phyloP scores from a whole-genome alignment of 2,329 filamentous ascomycete genomes.

The Exophiala sp. region DNA sequence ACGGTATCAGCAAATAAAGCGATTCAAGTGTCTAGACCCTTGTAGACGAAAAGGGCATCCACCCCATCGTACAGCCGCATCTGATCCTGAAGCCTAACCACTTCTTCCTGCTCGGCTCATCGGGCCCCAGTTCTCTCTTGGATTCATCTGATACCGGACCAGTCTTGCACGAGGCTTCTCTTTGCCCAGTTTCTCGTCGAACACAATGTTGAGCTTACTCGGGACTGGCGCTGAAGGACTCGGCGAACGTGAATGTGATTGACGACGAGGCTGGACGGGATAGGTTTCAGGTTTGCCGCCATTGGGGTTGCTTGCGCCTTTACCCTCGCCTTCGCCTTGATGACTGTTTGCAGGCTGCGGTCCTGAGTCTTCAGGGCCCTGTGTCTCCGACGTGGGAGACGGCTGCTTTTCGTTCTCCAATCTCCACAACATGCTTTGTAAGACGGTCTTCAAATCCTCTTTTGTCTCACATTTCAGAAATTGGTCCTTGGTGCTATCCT shows the following conservation, averaged over 20 bases:
- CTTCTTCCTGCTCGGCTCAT: conserved; percentile 47
- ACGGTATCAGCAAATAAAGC: too few species aligned
- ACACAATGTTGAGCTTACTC: conserved; percentile 57
- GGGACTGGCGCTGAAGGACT: conserved; percentile 25
- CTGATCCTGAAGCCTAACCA: neutral
- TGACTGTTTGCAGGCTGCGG: neutral
- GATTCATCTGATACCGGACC: conserved; percentile 84
- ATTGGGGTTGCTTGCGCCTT: conserved; percentile 13
- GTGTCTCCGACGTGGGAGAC: neutral
- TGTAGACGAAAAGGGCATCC: too few species aligned
- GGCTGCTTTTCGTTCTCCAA: conserved; percentile 27
- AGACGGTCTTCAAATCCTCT: conserved; percentile 37
- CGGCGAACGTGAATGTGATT: conserved; percentile 24
- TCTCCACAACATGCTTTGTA: conserved; percentile 42
- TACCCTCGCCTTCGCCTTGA: conserved; percentile 15
- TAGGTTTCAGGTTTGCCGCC: neutral
- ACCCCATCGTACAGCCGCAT: neutral
- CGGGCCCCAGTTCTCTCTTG: conserved; percentile 88
- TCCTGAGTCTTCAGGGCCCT: conserved; percentile 21
- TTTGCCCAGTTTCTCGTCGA: conserved; percentile 72
- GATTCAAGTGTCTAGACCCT: too few species aligned
- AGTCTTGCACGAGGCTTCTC: conserved; percentile 62
- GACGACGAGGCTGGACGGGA: neutral
- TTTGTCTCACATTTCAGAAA: conserved; percentile 34
- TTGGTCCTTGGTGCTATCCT: conserved; percentile 35